Evolutionary conservation across 495 filamentous ascomycete species (phyloP).

Genomic region (Lepraria neglecta): DNA sequence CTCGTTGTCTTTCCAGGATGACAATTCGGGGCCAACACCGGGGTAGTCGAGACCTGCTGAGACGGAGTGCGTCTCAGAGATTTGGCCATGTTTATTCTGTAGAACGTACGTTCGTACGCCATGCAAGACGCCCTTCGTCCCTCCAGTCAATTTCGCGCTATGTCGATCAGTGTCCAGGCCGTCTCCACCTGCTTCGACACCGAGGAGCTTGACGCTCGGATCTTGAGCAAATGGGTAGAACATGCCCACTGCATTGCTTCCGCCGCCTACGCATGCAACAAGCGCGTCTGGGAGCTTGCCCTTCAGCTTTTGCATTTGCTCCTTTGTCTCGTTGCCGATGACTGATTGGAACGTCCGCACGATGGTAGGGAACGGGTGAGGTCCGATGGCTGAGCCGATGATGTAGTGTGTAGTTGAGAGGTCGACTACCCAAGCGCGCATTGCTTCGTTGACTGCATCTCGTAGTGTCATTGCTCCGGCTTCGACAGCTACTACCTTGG

Average conservation of each 20-base stretch:
- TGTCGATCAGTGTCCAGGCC: conserved; percentile 85
- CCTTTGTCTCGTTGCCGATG: conserved; percentile 87
- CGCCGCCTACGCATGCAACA: conserved; percentile 92
- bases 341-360: conserved; percentile 92
- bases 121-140: conserved; percentile 87
- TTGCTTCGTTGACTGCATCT: conserved; percentile 92
- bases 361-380: conserved; percentile 93
- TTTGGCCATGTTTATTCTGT: conserved; percentile 87
- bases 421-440: conserved; percentile 81
- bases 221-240: conserved; percentile 94
- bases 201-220: conserved; percentile 74
- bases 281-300: conserved; percentile 92
- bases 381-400: conserved; percentile 89
- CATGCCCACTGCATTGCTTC: conserved; percentile 87
- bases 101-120: conserved; percentile 94
- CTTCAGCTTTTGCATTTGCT: conserved; percentile 71
- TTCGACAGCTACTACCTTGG: conserved; percentile 79
- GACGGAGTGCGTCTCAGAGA: conserved; percentile 88
- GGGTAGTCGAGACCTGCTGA: conserved; percentile 98
- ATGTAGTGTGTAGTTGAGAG: conserved; percentile 93
- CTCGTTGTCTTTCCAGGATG: conserved; percentile 81
- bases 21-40: conserved; percentile 88
- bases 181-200: conserved; percentile 95
- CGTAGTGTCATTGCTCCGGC: conserved; percentile 78
- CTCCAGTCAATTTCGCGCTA: conserved; percentile 79